Evolutionary conservation across 2,329 filamentous ascomycete genomes (phyloP).

Genomic region (Stylonectria norvegica): DNA sequence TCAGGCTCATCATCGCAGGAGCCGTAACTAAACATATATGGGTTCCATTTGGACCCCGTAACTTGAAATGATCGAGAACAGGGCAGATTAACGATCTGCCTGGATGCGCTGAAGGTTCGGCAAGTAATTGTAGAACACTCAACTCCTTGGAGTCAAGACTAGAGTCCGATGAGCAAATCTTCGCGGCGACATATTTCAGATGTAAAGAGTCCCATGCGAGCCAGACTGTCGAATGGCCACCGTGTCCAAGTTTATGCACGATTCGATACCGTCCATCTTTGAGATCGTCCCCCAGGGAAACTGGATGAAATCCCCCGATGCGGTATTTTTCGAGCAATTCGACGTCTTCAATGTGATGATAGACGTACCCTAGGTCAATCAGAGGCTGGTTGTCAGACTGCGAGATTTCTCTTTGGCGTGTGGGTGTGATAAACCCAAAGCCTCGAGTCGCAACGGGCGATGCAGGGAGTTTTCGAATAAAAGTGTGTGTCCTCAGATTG

Average conservation of each 20-base stretch:
- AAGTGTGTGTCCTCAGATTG: too few relatives aligned
- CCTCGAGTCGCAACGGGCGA: too few relatives aligned
- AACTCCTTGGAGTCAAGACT: slow-evolving; percentile 18
- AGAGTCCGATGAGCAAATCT: slow-evolving; percentile 22
- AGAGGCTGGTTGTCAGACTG: neutral
- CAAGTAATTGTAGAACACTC: slow-evolving; percentile 17
- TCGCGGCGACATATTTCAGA: slow-evolving; percentile 20
- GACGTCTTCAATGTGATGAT: slow-evolving; percentile 21
- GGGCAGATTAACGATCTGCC: slow-evolving; percentile 17
- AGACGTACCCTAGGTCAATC: slow-evolving; percentile 21
- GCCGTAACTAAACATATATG: slow-evolving; percentile 23
- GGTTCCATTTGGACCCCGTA: slow-evolving; percentile 20
- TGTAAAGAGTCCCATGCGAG: slow-evolving; percentile 22
- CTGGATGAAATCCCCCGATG: slow-evolving; percentile 19
- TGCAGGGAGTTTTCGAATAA: too few relatives aligned
- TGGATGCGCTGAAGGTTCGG: slow-evolving; percentile 3
- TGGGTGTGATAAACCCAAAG: too few relatives aligned
- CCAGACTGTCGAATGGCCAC: slow-evolving; percentile 25
- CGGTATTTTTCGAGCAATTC: slow-evolving; percentile 22
- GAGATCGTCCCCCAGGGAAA: slow-evolving; percentile 20
- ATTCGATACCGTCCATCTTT: slow-evolving; percentile 19
- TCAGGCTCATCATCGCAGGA: slow-evolving; percentile 22
- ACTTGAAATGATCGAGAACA: slow-evolving; percentile 18
- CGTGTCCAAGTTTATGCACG: slow-evolving; percentile 25
- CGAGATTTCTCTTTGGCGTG: neutral